A percentile compares a stretch with the other conserved stretches of the same genome.
These are phyloP conservation scores for Arthrobotrys conoides DNA, from an alignment of 2,329 filamentous ascomycete genomes.

Conservation along the genomic window DNA sequence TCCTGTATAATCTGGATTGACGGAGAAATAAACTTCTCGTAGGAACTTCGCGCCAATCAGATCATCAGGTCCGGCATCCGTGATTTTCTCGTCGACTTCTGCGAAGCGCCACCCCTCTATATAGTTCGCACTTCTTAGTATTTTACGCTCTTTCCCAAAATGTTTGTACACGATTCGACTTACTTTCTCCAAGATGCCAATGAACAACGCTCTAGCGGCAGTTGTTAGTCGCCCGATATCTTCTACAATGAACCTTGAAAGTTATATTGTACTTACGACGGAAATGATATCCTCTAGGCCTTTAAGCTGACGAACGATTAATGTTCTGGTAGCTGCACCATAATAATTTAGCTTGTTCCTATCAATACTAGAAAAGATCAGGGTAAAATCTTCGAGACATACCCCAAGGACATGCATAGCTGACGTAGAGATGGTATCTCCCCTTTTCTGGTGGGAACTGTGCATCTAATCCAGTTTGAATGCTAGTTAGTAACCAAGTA, in stretches of 20 bases:
- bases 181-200: slow-evolving; percentile 82
- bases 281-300: slow-evolving; percentile 86
- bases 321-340: slow-evolving; percentile 70
- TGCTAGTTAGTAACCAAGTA: background rate
- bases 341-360: background rate
- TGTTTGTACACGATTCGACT: background rate
- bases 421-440: slow-evolving; percentile 94
- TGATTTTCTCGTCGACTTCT: slow-evolving; percentile 74
- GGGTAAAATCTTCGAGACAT: background rate
- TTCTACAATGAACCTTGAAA: background rate
- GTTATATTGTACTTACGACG: slow-evolving; percentile 31
- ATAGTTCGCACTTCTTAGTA: background rate
- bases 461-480: slow-evolving; percentile 79
- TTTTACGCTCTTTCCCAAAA: slow-evolving; percentile 69
- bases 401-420: slow-evolving; percentile 92
- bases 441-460: slow-evolving; percentile 87
- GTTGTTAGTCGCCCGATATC: background rate
- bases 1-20: slow-evolving; percentile 79
- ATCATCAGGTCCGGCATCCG: slow-evolving; percentile 74
- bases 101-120: slow-evolving; percentile 82
- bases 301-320: slow-evolving; percentile 91
- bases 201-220: slow-evolving; percentile 81
- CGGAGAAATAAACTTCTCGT: slow-evolving; percentile 83
- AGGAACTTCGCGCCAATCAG: slow-evolving; percentile 81
- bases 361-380: background rate